Percentiles rank a stretch among this genome's conserved stretches.
These are phyloP conservation scores for Aspergillus sp. DNA, from an alignment of 2,329 filamentous ascomycete species.

Conservation along the genomic window DNA sequence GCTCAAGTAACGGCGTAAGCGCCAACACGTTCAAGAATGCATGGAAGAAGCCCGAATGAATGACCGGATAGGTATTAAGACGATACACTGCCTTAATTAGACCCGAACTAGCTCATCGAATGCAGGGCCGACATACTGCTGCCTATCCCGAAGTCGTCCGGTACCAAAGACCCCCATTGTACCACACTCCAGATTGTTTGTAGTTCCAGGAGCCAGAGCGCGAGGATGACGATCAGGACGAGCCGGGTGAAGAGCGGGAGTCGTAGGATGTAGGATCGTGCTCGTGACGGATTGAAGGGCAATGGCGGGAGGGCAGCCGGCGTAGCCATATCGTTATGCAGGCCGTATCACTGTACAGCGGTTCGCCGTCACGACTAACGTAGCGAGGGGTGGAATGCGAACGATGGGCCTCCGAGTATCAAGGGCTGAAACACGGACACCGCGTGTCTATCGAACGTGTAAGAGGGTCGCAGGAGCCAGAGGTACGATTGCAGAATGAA, in stretches of 20 bases:
- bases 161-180: constrained; percentile 70
- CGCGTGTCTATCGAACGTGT: no score
- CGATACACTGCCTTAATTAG: constrained; percentile 60
- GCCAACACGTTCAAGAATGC: constrained; percentile 69
- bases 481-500: no score
- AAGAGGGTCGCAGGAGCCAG: no score
- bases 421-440: no score
- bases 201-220: constrained; percentile 60
- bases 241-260: constrained; percentile 80
- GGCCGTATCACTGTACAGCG: no score
- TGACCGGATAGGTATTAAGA: constrained; percentile 81
- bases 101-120: background rate
- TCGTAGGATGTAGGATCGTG: constrained; percentile 71
- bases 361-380: no score
- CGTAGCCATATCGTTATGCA: constrained; percentile 35
- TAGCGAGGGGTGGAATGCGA: no score
- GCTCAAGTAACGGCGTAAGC: constrained; percentile 77
- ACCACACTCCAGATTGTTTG: constrained; percentile 62
- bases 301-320: constrained; percentile 41
- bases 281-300: constrained; percentile 60
- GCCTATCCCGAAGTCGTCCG: constrained; percentile 60
- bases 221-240: constrained; percentile 56
- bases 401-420: no score
- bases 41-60: constrained; percentile 76
- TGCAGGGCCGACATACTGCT: constrained; percentile 54